Base-by-base conservation (phyloP, 139 green algal genomes). In the Dunaliella primolecta region DNA sequence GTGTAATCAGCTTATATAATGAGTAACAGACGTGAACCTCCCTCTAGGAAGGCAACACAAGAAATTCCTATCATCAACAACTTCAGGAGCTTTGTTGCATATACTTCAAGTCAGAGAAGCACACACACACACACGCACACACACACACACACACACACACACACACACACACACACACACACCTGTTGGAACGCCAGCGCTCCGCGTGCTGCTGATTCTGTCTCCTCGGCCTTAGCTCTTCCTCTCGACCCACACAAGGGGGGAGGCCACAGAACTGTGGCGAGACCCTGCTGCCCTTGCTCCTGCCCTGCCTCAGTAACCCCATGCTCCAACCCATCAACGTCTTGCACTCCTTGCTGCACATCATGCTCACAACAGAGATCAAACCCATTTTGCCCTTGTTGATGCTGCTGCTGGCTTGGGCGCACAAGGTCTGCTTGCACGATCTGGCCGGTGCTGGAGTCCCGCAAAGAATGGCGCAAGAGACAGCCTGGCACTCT, bases 81-180 rank as follows among this genome's bases (percentile, higher is more conserved):
- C n/a, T n/a, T n/a, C n/a, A n/a, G n/a, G n/a, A n/a, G n/a, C n/a
- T n/a, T n/a, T n/a, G n/a, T n/a, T n/a, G n/a, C n/a, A n/a, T n/a
- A n/a, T n/a, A n/a, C n/a, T n/a, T n/a, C n/a, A n/a, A n/a, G n/a
- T n/a, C n/a, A 64, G 7, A 64, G 7, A 64, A 7, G 15, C 46
- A 64, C 46, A 64, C 46, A 64, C 46, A 64, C 46, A 64, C 46
- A 64, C 46, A 64, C 34, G 0, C 46, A 78, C 46, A 29, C 31
- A 78, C 71, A 78, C 71, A 33, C 71, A 78, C 71, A 31, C 71
- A 78, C 71, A 31, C 46, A 64, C 46, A 64, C 46, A 64, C 46
- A 64, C 46, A 64, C 46, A 64, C 46, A 64, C 46, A 64, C 46
- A 64, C 46, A 64, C 46, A 64, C 46, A 64, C 46, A 64, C 46